These are phyloP conservation scores for Eucalyptus fibrosa DNA, from an alignment of 345 rosid genomes.

Conservation along the genomic window DNA sequence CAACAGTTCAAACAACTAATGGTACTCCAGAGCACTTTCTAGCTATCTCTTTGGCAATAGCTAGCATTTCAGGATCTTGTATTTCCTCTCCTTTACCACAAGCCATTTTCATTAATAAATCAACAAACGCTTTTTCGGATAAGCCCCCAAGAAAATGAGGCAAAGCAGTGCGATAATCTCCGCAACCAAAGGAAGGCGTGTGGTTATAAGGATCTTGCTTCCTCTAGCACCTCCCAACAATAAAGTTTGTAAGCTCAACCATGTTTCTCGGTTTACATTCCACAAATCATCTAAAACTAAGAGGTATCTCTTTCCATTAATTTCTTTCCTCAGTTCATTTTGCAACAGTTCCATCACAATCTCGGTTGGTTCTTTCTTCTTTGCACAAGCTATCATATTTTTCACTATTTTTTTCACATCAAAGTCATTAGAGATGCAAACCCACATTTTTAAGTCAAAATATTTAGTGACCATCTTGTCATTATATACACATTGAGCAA, in stretches of 20 bases:
- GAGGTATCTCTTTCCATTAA: neutral
- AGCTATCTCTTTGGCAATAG: neutral
- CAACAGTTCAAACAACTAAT: neutral
- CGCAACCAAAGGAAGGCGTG: neutral
- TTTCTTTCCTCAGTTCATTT: neutral
- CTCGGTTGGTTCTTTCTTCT: rapidly evolving
- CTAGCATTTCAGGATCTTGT: neutral
- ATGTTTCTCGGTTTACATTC: neutral
- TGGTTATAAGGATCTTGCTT: neutral
- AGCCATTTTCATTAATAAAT: too few species aligned
- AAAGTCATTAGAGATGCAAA: too few species aligned
- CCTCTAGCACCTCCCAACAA: neutral
- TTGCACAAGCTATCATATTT: too few species aligned
- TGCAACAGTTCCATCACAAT: neutral
- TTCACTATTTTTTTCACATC: too few species aligned
- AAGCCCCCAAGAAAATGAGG: neutral
- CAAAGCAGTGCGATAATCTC: neutral
- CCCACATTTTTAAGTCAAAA: too few species aligned
- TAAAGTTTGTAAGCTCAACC: neutral
- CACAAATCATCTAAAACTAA: neutral
- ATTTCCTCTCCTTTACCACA: neutral
- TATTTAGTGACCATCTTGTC: neutral
- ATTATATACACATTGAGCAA: neutral
- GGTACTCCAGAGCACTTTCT: neutral
- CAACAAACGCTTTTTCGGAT: neutral